Conservation (phyloP, 116 monocot genomes). For the Dioscorea cayenensis region DNA sequence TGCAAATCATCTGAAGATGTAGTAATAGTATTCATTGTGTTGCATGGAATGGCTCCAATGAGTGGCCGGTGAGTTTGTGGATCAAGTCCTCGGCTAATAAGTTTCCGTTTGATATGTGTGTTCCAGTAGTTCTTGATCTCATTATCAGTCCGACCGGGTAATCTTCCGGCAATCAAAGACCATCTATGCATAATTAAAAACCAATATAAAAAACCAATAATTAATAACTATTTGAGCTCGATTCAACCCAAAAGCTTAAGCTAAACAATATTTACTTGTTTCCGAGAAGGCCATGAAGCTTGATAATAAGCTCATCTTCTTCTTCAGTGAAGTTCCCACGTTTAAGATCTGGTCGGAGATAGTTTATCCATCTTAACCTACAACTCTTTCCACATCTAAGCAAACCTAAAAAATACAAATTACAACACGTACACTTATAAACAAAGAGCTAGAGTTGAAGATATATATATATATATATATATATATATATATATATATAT, state of each 20-base stretch:
- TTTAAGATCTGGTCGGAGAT: slow-evolving; percentile 90
- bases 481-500: no score
- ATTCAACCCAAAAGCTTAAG: neutral
- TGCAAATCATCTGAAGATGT: neutral
- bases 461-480: no score
- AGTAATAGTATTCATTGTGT: neutral
- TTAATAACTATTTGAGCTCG: no score
- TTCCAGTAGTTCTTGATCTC: slow-evolving; percentile 93
- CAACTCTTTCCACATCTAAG: slow-evolving; percentile 92
- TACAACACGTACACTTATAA: no score
- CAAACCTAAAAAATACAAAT: slow-evolving; percentile 25
- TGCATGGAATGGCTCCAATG: neutral
- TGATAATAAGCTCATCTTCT: slow-evolving; percentile 89
- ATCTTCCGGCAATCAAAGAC: slow-evolving; percentile 60
- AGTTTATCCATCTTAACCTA: slow-evolving; percentile 92
- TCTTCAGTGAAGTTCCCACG: slow-evolving; percentile 76
- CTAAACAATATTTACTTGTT: slow-evolving; percentile 52
- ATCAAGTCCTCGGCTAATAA: slow-evolving; percentile 46
- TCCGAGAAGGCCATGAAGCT: slow-evolving; percentile 74
- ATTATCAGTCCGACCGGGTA: slow-evolving; percentile 65
- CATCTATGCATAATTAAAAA: slow-evolving; percentile 27
- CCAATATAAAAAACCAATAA: neutral
- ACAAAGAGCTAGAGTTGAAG: no score
- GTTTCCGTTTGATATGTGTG: slow-evolving; percentile 77
- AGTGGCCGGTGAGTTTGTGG: slow-evolving; percentile 50